A percentile compares a stretch with the other conserved stretches of the same genome.
phyloP scores from a whole-genome alignment of 495 filamentous ascomycete genomes.

The Aspergillus egyptiacus region DNA sequence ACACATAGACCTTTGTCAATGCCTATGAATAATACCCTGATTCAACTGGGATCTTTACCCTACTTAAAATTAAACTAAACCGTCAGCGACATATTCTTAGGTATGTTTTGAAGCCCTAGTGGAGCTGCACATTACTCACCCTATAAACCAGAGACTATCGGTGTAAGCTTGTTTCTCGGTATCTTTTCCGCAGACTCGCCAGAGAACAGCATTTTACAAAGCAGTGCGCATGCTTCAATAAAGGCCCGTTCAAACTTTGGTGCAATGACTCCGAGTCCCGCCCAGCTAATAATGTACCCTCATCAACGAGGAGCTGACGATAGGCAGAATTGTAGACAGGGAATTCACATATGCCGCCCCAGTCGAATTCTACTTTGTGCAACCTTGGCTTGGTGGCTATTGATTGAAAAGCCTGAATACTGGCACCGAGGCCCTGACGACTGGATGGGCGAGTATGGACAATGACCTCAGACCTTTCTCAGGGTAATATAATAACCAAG shows the following conservation, averaged over 20 bases:
- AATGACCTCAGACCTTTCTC: conserved; percentile 11
- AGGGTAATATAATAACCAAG: no score
- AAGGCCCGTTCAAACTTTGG: conserved; percentile 18
- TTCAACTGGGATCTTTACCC: conserved; percentile 20
- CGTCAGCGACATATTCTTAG: conserved; percentile 29
- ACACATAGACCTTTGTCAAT: conserved; percentile 18
- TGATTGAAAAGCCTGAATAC: conserved; percentile 29
- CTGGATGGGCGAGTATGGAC: conserved; percentile 18
- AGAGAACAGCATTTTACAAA: conserved; percentile 19
- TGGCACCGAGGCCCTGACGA: conserved; percentile 24
- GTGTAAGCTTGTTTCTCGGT: conserved; percentile 39
- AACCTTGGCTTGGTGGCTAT: conserved; percentile 44
- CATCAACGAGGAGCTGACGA: conserved; percentile 10
- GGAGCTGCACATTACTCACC: conserved; percentile 37
- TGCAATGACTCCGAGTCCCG: conserved; percentile 27
- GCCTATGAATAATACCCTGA: conserved; percentile 24
- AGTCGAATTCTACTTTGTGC: conserved; percentile 23
- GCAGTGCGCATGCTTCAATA: conserved; percentile 15
- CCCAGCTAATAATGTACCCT: conserved; percentile 25
- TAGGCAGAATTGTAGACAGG: conserved; percentile 15
- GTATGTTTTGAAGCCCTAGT: conserved; percentile 34
- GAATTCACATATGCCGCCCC: conserved; percentile 20
- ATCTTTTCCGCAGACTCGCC: conserved; percentile 31
- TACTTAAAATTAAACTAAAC: conserved; percentile 30
- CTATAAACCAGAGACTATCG: conserved; percentile 38